Evolutionary conservation across 257 asterid genomes (phyloP).

Genomic region (Fraxinus anomala): DNA sequence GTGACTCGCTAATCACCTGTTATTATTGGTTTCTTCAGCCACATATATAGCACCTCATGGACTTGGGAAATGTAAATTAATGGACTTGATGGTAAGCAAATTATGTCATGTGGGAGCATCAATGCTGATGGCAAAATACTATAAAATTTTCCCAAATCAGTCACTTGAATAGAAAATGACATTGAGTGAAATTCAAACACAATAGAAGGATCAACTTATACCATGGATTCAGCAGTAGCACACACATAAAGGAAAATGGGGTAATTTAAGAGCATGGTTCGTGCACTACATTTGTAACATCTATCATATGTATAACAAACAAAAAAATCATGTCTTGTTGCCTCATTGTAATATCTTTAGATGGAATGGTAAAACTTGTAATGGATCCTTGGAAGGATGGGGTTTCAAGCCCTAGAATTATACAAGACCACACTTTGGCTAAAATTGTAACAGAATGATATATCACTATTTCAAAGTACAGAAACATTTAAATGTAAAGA

Average conservation of each 20-base stretch:
- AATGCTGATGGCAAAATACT: not conserved
- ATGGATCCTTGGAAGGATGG: no score
- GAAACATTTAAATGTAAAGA: slow-evolving; percentile 13
- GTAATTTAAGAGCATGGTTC: slow-evolving; percentile 5
- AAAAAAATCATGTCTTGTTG: slow-evolving; percentile 18
- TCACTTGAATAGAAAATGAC: not conserved
- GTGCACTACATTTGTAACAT: not conserved
- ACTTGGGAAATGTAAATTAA: slow-evolving; percentile 1
- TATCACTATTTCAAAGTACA: slow-evolving; percentile 24
- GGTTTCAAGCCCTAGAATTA: not conserved
- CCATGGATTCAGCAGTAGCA: not conserved
- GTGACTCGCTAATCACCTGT: not conserved
- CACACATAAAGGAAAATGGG: slow-evolving; percentile 13
- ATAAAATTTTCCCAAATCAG: slow-evolving; percentile 8
- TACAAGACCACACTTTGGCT: not conserved
- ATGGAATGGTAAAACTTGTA: not conserved
- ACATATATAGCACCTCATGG: slow-evolving; percentile 2
- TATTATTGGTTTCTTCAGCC: slow-evolving; percentile 8
- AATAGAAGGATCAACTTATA: not conserved
- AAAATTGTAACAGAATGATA: not conserved
- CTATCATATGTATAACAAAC: slow-evolving; percentile 10
- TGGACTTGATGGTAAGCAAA: slow-evolving; percentile 8
- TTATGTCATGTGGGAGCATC: not conserved
- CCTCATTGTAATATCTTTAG: not conserved
- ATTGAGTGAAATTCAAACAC: not conserved